phyloP scores from a whole-genome alignment of 2,329 filamentous ascomycete species.

The Alternaria postmessia region DNA sequence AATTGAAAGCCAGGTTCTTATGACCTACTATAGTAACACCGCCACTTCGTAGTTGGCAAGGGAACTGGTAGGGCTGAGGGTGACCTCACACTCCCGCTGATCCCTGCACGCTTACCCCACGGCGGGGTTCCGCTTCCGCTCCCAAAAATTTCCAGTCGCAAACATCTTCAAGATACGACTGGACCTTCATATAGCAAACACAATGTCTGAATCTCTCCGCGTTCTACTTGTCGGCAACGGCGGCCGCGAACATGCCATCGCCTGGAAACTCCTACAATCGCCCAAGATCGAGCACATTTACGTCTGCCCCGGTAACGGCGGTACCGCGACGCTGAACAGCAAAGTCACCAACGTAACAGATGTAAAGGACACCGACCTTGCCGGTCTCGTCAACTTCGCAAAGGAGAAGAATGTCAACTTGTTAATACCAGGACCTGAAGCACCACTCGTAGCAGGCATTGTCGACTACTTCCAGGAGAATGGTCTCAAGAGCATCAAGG shows the following conservation, averaged over 20 bases:
- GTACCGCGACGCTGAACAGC: conserved; percentile 62
- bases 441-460: conserved; percentile 90
- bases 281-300: conserved; percentile 77
- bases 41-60: background rate
- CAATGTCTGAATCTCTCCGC: conserved; percentile 40
- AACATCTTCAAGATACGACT: conserved; percentile 2
- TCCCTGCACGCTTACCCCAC: conserved; percentile 29
- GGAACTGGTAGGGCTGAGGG: conserved; percentile 25
- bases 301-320: conserved; percentile 81
- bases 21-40: background rate
- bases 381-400: conserved; percentile 77
- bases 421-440: conserved; percentile 89
- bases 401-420: conserved; percentile 78
- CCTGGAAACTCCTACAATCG: conserved; percentile 92
- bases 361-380: conserved; percentile 79
- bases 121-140: conserved; percentile 19
- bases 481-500: conserved; percentile 65
- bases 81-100: conserved; percentile 18
- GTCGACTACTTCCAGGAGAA: conserved; percentile 77
- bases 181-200: conserved; percentile 7
- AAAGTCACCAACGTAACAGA: conserved; percentile 71
- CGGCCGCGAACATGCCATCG: conserved; percentile 91
- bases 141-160: conserved; percentile 29
- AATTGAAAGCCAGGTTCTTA: background rate
- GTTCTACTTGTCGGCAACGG: conserved; percentile 91